Evolutionary conservation across 2,329 filamentous ascomycete genomes (phyloP).

Genomic region (Talaromyces sp.): DNA sequence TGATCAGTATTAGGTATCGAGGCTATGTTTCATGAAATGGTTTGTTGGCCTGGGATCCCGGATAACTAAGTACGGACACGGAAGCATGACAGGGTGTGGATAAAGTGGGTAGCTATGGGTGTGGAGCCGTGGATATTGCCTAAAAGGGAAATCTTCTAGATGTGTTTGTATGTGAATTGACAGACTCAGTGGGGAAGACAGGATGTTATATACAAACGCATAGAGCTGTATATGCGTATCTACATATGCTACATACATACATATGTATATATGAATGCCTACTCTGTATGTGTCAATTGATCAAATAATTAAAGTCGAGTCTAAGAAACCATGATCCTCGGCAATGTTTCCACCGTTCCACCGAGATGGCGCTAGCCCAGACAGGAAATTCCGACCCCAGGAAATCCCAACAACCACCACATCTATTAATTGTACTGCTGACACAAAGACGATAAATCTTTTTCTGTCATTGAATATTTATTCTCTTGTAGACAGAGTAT

Average conservation of each 20-base stretch:
- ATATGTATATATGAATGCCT: background rate
- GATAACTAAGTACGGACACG: no score
- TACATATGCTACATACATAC: background rate
- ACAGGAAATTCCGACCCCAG: background rate
- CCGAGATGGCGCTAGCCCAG: background rate
- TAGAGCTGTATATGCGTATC: background rate
- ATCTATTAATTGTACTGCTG: no score
- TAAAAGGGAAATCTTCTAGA: background rate
- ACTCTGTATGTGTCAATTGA: no score
- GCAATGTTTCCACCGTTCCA: background rate
- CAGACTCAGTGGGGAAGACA: background rate
- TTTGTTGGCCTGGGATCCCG: no score
- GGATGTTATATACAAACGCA: background rate
- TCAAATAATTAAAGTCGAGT: no score
- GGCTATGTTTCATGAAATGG: background rate
- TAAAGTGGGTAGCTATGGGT: background rate
- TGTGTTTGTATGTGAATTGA: background rate
- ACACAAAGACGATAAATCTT: no score
- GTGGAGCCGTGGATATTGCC: background rate
- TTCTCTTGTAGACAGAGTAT: background rate
- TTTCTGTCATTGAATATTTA: no score
- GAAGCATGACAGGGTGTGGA: no score
- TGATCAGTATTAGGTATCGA: background rate
- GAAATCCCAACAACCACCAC: background rate
- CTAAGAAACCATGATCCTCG: background rate